These are phyloP conservation scores for Neofusicoccum sp. DNA, from an alignment of 2,329 filamentous ascomycete genomes.

Conservation along the genomic window DNA sequence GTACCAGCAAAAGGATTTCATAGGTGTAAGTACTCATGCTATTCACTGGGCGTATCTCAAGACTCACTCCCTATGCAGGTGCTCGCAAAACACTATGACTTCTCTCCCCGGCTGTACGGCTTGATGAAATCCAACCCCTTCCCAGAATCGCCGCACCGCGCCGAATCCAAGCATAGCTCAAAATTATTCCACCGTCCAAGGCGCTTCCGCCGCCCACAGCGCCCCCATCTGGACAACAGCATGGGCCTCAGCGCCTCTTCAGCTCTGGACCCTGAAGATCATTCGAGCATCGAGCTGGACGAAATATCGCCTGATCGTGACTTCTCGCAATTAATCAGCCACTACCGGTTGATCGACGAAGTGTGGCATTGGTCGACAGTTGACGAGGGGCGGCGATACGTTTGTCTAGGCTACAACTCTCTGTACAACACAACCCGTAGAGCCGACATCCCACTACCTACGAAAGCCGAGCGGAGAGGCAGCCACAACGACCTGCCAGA, in stretches of 20 bases:
- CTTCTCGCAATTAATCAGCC: conserved; percentile 40
- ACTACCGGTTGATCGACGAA: conserved; percentile 65
- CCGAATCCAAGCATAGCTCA: conserved; percentile 24
- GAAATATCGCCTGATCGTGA: not conserved
- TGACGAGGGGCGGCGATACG: conserved; percentile 68
- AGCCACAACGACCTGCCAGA: conserved; percentile 45
- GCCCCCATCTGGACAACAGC: not conserved
- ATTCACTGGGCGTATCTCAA: not conserved
- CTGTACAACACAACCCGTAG: conserved; percentile 45
- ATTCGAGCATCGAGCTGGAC: not conserved
- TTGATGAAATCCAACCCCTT: conserved; percentile 64
- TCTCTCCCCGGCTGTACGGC: conserved; percentile 66
- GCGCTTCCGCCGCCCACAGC: not conserved
- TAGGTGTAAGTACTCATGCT: conserved; percentile 45
- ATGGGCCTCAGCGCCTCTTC: not conserved
- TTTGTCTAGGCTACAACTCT: conserved; percentile 73
- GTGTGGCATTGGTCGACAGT: conserved; percentile 78
- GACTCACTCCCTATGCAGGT: conserved; percentile 27
- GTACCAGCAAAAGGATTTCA: conserved; percentile 58
- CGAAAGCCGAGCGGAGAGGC: conserved; percentile 31
- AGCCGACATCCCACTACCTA: conserved; percentile 28
- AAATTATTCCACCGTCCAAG: conserved; percentile 15
- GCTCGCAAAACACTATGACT: conserved; percentile 65
- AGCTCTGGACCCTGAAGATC: not conserved
- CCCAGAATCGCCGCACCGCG: conserved; percentile 24